These are phyloP conservation scores for Exophiala spinifera DNA, from an alignment of 2,329 filamentous ascomycete genomes.

Conservation along the genomic window DNA sequence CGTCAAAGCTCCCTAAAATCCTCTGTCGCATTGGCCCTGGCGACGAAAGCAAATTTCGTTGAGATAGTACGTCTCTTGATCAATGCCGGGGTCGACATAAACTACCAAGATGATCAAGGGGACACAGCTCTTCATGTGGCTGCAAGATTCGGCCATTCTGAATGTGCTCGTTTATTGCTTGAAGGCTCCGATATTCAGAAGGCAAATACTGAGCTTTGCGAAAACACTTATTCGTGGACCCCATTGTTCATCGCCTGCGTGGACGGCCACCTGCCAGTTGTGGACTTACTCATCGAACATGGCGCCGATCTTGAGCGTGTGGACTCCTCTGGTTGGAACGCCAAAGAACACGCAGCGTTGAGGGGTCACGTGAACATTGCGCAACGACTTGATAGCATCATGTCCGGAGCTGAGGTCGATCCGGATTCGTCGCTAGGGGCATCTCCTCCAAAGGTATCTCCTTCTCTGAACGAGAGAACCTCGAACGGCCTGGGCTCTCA, in stretches of 20 bases:
- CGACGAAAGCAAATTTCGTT: slow-evolving; percentile 81
- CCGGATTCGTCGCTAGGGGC: slow-evolving; percentile 33
- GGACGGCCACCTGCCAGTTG: slow-evolving; percentile 74
- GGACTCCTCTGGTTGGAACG: slow-evolving; percentile 91
- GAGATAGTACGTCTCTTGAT: slow-evolving; percentile 84
- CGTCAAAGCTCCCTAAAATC: slow-evolving; percentile 74
- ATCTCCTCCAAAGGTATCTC: slow-evolving; percentile 32
- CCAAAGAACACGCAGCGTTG: slow-evolving; percentile 86
- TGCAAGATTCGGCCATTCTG: slow-evolving; percentile 77
- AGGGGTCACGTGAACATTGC: slow-evolving; percentile 85
- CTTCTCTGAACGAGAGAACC: slow-evolving; percentile 43
- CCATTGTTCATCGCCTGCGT: slow-evolving; percentile 91
- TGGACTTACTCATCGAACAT: slow-evolving; percentile 71
- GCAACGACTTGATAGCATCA: slow-evolving; percentile 60
- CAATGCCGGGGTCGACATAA: slow-evolving; percentile 85
- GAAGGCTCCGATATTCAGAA: slow-evolving; percentile 68
- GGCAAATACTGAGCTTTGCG: slow-evolving; percentile 70
- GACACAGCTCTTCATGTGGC: slow-evolving; percentile 92
- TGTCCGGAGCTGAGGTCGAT: slow-evolving; percentile 37
- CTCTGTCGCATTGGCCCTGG: slow-evolving; percentile 80
- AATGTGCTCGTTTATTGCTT: slow-evolving; percentile 75
- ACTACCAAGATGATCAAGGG: slow-evolving; percentile 84
- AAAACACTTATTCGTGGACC: slow-evolving; percentile 89
- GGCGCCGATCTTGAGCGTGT: slow-evolving; percentile 70
- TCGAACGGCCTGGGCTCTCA: slow-evolving; percentile 35